Evolutionary conservation across 345 rosid genomes (phyloP).

Genomic region (Eucalyptus pauciflora): DNA sequence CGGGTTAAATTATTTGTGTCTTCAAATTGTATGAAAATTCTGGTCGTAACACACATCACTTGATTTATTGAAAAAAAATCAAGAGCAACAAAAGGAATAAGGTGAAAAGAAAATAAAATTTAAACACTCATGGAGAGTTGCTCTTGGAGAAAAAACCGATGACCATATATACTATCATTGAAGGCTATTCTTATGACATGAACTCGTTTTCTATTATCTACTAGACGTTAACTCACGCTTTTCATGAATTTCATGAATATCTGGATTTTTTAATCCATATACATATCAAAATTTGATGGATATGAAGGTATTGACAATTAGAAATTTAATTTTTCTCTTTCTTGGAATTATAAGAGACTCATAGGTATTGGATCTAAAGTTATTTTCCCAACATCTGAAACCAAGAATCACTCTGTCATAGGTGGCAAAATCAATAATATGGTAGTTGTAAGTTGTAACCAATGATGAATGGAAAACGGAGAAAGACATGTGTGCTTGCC

Average conservation of each 20-base stretch:
- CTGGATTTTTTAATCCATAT: neutral
- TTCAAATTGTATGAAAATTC: neutral
- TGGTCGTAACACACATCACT: neutral
- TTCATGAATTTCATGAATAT: neutral
- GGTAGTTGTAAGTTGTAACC: neutral
- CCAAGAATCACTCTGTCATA: neutral
- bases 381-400: neutral
- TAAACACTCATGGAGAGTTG: neutral
- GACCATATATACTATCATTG: neutral
- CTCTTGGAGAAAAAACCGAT: neutral
- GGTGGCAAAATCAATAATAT: too few species aligned
- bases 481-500: neutral
- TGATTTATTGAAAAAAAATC: neutral
- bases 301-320: neutral
- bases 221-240: neutral
- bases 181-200: neutral
- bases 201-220: neutral
- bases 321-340: neutral
- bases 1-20: neutral
- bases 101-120: neutral
- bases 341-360: neutral
- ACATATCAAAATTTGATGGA: neutral
- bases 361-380: neutral
- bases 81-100: neutral
- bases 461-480: neutral